A percentile compares a stretch with the other conserved stretches of the same genome.
These are phyloP conservation scores for Takashimella tepidaria DNA, from an alignment of 1,284 basidiomycete genomes.

Conservation along the genomic window DNA sequence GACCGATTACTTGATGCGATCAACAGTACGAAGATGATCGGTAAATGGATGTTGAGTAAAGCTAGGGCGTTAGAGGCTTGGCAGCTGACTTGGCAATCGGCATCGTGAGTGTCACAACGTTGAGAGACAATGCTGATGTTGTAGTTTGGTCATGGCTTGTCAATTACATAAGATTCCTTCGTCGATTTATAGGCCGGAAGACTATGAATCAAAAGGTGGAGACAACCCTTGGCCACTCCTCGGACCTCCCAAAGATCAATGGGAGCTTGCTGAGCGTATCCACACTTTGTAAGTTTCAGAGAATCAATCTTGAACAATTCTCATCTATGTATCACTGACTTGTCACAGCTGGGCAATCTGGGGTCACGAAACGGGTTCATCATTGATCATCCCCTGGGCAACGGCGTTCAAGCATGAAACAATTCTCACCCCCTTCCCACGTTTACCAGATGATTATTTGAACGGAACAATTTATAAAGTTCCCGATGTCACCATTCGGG, in stretches of 20 bases:
- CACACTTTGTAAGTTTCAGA: constrained; percentile 24
- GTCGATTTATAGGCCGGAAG: constrained; percentile 2
- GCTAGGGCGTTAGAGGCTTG: constrained; percentile 20
- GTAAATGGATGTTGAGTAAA: constrained; percentile 24
- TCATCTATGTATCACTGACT: constrained; percentile 5
- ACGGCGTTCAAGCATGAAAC: constrained; percentile 16
- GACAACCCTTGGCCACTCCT: constrained; percentile 11
- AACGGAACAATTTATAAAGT: background rate
- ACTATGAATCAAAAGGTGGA: background rate
- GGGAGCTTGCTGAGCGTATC: constrained; percentile 25
- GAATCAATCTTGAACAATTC: background rate
- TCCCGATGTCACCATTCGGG: background rate
- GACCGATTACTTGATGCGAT: constrained; percentile 27
- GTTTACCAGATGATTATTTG: background rate
- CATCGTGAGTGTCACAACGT: constrained; percentile 14
- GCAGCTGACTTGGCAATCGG: constrained; percentile 9
- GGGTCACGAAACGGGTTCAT: constrained; percentile 21
- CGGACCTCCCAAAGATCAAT: constrained; percentile 17
- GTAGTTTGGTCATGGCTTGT: constrained; percentile 18
- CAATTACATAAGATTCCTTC: constrained; percentile 22
- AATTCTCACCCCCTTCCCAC: background rate
- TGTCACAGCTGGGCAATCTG: constrained; percentile 25
- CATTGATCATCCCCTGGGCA: constrained; percentile 14
- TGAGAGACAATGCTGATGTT: background rate
- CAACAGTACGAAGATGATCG: constrained; percentile 20